Conservation (phyloP, 1,284 basidiomycete genomes). For the Cystobasidium sp. region DNA sequence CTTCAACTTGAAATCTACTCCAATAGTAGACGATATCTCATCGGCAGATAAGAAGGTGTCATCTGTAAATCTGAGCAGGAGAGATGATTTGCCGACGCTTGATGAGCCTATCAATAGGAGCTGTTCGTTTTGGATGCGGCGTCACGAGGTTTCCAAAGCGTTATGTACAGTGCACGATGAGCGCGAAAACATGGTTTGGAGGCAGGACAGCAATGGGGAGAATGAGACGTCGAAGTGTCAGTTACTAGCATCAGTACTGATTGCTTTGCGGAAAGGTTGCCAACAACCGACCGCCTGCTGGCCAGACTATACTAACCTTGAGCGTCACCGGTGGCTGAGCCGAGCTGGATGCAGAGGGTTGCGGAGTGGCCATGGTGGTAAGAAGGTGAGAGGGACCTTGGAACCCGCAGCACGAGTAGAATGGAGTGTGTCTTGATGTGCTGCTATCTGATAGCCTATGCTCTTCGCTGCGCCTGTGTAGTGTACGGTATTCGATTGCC, state of each 20-base stretch:
- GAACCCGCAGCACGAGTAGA: too few relatives aligned
- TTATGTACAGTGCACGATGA: neutral
- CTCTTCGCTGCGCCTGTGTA: neutral
- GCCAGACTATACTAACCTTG: constrained; percentile 1
- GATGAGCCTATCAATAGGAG: constrained; percentile 45
- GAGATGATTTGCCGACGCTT: constrained; percentile 65
- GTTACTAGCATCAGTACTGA: too few relatives aligned
- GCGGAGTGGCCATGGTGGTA: constrained; percentile 17
- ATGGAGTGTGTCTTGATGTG: too few relatives aligned
- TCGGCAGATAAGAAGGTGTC: constrained; percentile 95
- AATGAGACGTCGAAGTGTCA: neutral
- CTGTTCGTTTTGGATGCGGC: neutral
- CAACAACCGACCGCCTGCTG: neutral
- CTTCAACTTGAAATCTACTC: constrained; percentile 61
- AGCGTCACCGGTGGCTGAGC: constrained; percentile 27
- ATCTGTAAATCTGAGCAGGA: constrained; percentile 91
- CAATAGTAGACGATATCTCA: constrained; percentile 89
- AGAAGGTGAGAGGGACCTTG: neutral
- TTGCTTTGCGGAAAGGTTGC: too few relatives aligned
- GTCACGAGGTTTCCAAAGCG: neutral
- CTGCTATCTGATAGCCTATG: neutral
- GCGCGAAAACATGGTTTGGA: neutral
- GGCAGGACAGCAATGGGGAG: neutral
- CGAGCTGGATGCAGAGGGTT: constrained; percentile 14
- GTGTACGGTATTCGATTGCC: neutral